Conservation (phyloP, 2,329 filamentous ascomycete species). For the Neurospora sp. region DNA sequence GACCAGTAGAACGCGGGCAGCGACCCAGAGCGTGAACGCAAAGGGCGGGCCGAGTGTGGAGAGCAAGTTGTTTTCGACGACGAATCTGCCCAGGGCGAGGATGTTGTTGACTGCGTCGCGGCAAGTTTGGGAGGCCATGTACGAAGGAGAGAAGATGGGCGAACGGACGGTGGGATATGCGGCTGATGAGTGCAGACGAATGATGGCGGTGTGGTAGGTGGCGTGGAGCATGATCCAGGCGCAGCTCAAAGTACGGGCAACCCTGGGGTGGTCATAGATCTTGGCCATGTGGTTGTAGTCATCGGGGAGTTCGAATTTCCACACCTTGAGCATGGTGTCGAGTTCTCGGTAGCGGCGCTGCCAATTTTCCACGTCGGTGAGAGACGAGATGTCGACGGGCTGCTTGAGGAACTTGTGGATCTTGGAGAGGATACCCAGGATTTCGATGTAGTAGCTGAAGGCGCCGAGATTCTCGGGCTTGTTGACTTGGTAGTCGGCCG, state of each 20-base stretch:
- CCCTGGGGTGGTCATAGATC: constrained; percentile 55
- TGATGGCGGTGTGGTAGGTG: constrained; percentile 82
- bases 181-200: constrained; percentile 82
- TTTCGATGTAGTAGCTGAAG: constrained; percentile 85
- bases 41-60: constrained; percentile 81
- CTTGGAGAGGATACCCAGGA: constrained; percentile 75
- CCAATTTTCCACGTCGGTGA: constrained; percentile 83
- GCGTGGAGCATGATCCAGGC: constrained; percentile 88
- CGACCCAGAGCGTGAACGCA: constrained; percentile 88
- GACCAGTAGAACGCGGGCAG: constrained; percentile 75
- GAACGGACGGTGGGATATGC: constrained; percentile 86
- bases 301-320: constrained; percentile 74
- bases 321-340: constrained; percentile 67
- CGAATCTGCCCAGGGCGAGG: constrained; percentile 66
- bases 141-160: constrained; percentile 81
- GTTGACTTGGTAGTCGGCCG: constrained; percentile 53
- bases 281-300: constrained; percentile 81
- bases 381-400: constrained; percentile 77
- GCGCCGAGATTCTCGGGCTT: constrained; percentile 74
- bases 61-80: constrained; percentile 64
- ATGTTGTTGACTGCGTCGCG: constrained; percentile 77
- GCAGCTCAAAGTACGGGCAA: constrained; percentile 62
- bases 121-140: constrained; percentile 74
- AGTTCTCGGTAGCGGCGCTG: constrained; percentile 79
- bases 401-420: constrained; percentile 85